Percentiles rank a stretch among this genome's conserved stretches.
Evolutionary conservation across 2,329 filamentous ascomycete species (phyloP).

Genomic region (Calonectria honghensis): DNA sequence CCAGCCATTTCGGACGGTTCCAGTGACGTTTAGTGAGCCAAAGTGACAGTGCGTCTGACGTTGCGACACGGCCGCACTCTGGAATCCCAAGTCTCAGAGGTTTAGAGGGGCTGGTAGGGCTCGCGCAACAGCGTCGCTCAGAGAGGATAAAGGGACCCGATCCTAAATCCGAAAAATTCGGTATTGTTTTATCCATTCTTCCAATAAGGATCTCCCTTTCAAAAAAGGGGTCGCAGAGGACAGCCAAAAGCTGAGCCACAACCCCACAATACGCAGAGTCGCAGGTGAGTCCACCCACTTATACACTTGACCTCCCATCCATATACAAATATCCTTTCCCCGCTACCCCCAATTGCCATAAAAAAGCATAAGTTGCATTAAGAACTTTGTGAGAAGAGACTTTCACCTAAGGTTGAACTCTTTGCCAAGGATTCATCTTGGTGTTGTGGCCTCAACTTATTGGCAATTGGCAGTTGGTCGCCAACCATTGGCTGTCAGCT

Average conservation of each 20-base stretch:
- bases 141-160: constrained; percentile 53
- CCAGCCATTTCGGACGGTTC: constrained; percentile 42
- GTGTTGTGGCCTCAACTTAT: not conserved
- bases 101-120: constrained; percentile 52
- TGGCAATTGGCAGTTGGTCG: constrained; percentile 5
- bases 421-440: not conserved
- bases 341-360: too few species aligned
- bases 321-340: not conserved
- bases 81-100: constrained; percentile 56
- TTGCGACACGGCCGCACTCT: constrained; percentile 44
- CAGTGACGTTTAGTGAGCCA: constrained; percentile 46
- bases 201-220: constrained; percentile 39
- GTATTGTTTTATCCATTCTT: constrained; percentile 44
- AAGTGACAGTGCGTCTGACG: constrained; percentile 49
- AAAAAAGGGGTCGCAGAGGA: constrained; percentile 32
- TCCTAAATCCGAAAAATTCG: constrained; percentile 45
- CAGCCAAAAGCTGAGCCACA: constrained; percentile 12
- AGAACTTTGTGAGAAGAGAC: not conserved
- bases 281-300: constrained; percentile 43
- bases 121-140: constrained; percentile 40
- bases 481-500: constrained; percentile 18
- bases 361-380: not conserved
- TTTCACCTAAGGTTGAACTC: not conserved
- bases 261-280: constrained; percentile 29
- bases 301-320: constrained; percentile 22